Evolutionary conservation across 768 basidiomycete genomes (phyloP).

Genomic region (Boletellus ananas): DNA sequence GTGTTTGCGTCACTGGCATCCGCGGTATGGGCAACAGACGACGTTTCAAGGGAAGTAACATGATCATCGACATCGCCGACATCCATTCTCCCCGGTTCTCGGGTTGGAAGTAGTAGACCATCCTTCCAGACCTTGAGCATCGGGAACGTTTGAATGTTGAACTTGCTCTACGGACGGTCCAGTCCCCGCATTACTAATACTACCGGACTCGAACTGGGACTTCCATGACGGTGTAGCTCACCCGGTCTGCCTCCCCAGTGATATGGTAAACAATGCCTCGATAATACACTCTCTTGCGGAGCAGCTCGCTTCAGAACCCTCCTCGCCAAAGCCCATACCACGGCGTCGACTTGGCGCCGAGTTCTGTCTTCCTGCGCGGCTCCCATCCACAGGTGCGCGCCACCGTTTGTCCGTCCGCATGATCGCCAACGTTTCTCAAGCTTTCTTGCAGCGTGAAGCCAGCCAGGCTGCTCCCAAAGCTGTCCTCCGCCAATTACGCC

Average conservation of each 20-base stretch:
- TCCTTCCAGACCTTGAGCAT: conserved; percentile 28
- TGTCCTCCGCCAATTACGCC: conserved; percentile 51
- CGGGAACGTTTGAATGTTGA: background rate
- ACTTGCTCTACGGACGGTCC: background rate
- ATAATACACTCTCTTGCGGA: conserved; percentile 29
- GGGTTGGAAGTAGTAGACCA: background rate
- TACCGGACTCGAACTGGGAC: conserved; percentile 1
- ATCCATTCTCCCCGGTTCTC: conserved; percentile 26
- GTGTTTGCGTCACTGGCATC: background rate
- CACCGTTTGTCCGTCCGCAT: conserved; percentile 1
- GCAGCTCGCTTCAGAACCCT: conserved; percentile 18
- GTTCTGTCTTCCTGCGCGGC: conserved; percentile 63
- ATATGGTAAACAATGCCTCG: conserved; percentile 53
- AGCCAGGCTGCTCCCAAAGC: conserved; percentile 52
- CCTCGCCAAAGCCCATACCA: conserved; percentile 19
- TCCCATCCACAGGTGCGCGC: conserved; percentile 59
- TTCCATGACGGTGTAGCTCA: conserved; percentile 10
- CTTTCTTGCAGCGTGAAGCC: conserved; percentile 72
- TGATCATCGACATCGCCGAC: conserved; percentile 6
- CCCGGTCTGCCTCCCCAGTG: background rate
- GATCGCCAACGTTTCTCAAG: conserved; percentile 37
- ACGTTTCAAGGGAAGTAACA: conserved; percentile 18
- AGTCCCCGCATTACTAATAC: background rate
- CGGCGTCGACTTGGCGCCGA: conserved; percentile 44
- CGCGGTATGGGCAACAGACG: conserved; percentile 6